Evolutionary conservation across 768 basidiomycete genomes (phyloP).

Genomic region (Tylopilus balloui): DNA sequence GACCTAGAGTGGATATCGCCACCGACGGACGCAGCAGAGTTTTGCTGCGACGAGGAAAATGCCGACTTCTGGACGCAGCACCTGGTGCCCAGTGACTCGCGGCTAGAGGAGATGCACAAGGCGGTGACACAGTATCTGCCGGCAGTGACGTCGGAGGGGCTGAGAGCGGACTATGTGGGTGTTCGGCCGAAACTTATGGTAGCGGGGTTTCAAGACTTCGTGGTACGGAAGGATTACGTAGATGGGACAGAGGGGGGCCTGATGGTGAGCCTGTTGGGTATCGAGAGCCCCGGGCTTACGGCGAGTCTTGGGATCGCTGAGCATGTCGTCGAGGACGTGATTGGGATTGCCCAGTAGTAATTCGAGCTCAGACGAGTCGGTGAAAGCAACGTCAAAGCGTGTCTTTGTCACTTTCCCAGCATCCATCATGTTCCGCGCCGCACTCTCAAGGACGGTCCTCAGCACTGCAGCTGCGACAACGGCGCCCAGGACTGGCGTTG

Average conservation of each 20-base stretch:
- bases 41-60: slow-evolving; percentile 38
- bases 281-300: slow-evolving; percentile 92
- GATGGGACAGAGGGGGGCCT: slow-evolving; percentile 28
- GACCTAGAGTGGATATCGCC: slow-evolving; percentile 85
- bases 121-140: slow-evolving; percentile 77
- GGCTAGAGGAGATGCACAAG: slow-evolving; percentile 58
- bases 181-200: slow-evolving; percentile 84
- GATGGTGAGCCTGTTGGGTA: slow-evolving; percentile 84
- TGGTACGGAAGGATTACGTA: slow-evolving; percentile 62
- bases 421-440: slow-evolving; percentile 67
- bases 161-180: slow-evolving; percentile 81
- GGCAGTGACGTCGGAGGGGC: slow-evolving; percentile 49
- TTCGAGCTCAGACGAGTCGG: slow-evolving; percentile 24
- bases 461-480: slow-evolving; percentile 41
- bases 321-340: slow-evolving; percentile 61
- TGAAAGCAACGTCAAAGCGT: slow-evolving; percentile 4
- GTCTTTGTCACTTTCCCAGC: slow-evolving; percentile 21
- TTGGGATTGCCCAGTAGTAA: not conserved
- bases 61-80: slow-evolving; percentile 74
- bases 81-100: slow-evolving; percentile 59
- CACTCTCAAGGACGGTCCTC: slow-evolving; percentile 48
- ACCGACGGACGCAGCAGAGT: slow-evolving; percentile 29
- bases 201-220: slow-evolving; percentile 85
- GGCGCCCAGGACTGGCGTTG: slow-evolving; percentile 36
- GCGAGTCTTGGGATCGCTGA: slow-evolving; percentile 85